Percentiles rank a stretch among this genome's conserved stretches.
These are phyloP conservation scores for Harrya chromipes DNA, from an alignment of 768 basidiomycete genomes.

Conservation along the genomic window DNA sequence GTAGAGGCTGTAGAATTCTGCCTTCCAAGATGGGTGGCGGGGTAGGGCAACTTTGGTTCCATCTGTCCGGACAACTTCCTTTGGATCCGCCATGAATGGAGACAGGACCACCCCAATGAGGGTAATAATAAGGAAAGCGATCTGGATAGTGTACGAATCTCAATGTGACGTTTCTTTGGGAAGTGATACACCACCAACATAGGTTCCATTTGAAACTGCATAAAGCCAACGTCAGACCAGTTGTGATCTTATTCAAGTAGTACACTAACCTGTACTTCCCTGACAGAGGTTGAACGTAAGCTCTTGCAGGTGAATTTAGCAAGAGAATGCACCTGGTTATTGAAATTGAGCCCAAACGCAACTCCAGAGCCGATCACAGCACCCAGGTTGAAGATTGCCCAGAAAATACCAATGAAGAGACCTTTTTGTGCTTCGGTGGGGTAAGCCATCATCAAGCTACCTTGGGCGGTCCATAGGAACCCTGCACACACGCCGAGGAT, in stretches of 20 bases:
- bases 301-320: background rate
- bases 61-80: conserved; percentile 70
- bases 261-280: conserved; percentile 29
- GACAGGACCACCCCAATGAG: conserved; percentile 66
- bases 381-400: conserved; percentile 81
- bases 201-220: conserved; percentile 68
- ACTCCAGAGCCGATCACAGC: conserved; percentile 77
- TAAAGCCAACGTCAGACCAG: conserved; percentile 1
- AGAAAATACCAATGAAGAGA: conserved; percentile 73
- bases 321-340: conserved; percentile 47
- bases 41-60: conserved; percentile 62
- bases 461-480: conserved; percentile 81
- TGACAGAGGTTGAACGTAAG: conserved; percentile 3
- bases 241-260: background rate
- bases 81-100: conserved; percentile 67
- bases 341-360: conserved; percentile 66
- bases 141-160: conserved; percentile 40
- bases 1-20: conserved; percentile 68
- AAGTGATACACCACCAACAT: conserved; percentile 43
- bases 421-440: conserved; percentile 80
- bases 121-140: conserved; percentile 72
- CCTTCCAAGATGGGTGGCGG: conserved; percentile 74
- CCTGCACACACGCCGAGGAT: conserved; percentile 70
- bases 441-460: conserved; percentile 81
- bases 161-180: background rate